Evolutionary conservation across 495 filamentous ascomycete species (phyloP).

Genomic region (Durotheca rogersii): DNA sequence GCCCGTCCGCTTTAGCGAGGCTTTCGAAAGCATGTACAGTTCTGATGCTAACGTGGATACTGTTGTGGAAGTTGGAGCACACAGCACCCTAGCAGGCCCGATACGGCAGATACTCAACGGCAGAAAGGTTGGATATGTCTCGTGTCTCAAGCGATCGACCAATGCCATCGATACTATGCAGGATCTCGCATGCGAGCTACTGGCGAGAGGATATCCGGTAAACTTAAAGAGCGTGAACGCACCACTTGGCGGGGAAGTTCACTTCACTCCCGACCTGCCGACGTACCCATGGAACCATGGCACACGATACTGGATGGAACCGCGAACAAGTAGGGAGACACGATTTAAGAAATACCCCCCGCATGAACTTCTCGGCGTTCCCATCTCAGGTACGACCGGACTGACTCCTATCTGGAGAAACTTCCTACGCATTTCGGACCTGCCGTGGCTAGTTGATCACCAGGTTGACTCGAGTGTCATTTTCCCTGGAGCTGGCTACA

Average conservation of each 20-base stretch:
- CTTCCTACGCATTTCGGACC: background rate
- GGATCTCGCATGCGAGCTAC: constrained; percentile 31
- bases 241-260: background rate
- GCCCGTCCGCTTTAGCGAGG: constrained; percentile 47
- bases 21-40: constrained; percentile 24
- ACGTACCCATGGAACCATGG: constrained; percentile 50
- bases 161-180: constrained; percentile 40
- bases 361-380: constrained; percentile 44
- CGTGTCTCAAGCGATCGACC: constrained; percentile 35
- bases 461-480: constrained; percentile 35
- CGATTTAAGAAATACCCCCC: constrained; percentile 23
- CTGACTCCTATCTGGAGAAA: background rate
- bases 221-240: constrained; percentile 40
- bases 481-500: constrained; percentile 54
- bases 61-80: constrained; percentile 42
- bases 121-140: constrained; percentile 28
- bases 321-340: constrained; percentile 28
- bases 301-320: constrained; percentile 40
- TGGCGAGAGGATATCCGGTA: constrained; percentile 41
- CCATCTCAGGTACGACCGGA: constrained; percentile 36
- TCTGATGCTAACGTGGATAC: constrained; percentile 29
- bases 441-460: constrained; percentile 49
- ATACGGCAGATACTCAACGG: constrained; percentile 51
- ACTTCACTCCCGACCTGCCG: constrained; percentile 31
- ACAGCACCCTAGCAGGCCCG: constrained; percentile 52